Base-by-base conservation (phyloP, 225 moss, liverwort and hornwort species). In the Polytrichum formosum region DNA sequence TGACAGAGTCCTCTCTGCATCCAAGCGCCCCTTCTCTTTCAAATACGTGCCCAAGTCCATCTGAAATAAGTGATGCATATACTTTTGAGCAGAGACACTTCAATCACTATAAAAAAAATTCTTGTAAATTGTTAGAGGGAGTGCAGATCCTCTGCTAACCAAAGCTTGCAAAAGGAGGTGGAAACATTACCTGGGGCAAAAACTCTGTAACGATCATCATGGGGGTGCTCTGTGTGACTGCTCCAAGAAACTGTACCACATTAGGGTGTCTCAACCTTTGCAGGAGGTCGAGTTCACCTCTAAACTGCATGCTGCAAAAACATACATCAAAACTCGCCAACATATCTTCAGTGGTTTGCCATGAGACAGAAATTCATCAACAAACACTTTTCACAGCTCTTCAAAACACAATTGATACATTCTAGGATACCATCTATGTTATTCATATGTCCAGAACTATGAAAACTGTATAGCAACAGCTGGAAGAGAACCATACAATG, bases 191-290 rank as follows among this genome's bases (percentile, higher is more conserved):
- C 77, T 82, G 88, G 10, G 76, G 82, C 55, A 95, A 79, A 75
- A 83, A 92, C 76, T 95, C 95, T 7, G 95, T 95, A 28, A 95
- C 81, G 37, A 95, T 95, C 95, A 95, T 92, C 95, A 95, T 91
- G 1, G 95, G 95, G 70, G 92, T 87, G 65, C 84, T 87, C 74
- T 95, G 95, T 53, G 95, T 92, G 53, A 95, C 74, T 65, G 95
- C 95, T 64, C 95, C 92, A 6, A 95, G 90, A 79, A 95, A 95
- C 78, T 95, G 95, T 70, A 95, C 95, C 26, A 92, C 91, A 65
- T 95, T 92, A 19, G 95, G 92, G 72, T 95, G 95, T 56, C 92
- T 87, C 65, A 95, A 88, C 78, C 82, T 95, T 75, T 91, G 91
- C 76, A 95, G 73, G 8, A 95, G 91, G 35, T 85, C 79, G 30